Conservation (phyloP, 148 eudicot genomes). For the Suaeda aralocaspica region DNA sequence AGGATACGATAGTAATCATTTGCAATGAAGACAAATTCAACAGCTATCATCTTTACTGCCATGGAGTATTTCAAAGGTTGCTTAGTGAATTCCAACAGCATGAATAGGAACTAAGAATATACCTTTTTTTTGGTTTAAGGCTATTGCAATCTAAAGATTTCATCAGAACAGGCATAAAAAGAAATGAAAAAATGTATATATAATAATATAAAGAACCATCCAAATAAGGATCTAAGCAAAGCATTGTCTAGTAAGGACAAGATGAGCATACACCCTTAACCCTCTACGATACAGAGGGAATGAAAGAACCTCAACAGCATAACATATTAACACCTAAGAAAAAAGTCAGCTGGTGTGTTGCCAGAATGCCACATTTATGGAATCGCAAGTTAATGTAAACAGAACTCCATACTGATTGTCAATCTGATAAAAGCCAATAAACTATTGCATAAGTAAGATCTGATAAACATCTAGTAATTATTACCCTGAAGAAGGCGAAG, state of each 20-base stretch:
- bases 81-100: neutral
- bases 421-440: neutral
- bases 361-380: neutral
- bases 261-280: neutral
- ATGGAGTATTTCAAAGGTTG: neutral
- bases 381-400: neutral
- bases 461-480: neutral
- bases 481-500: conserved; percentile 80
- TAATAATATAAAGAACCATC: too few relatives aligned
- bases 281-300: neutral
- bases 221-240: neutral
- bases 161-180: too few relatives aligned
- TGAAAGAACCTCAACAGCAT: neutral
- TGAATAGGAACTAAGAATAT: neutral
- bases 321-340: neutral
- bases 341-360: neutral
- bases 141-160: neutral
- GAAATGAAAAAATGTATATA: neutral
- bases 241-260: neutral
- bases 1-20: neutral
- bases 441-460: neutral
- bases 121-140: neutral
- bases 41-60: neutral
- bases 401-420: neutral
- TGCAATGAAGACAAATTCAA: neutral